A percentile compares a stretch with the other conserved stretches of the same genome.
phyloP scores from a whole-genome alignment of 148 eudicot species.

The Agrostemma githago region DNA sequence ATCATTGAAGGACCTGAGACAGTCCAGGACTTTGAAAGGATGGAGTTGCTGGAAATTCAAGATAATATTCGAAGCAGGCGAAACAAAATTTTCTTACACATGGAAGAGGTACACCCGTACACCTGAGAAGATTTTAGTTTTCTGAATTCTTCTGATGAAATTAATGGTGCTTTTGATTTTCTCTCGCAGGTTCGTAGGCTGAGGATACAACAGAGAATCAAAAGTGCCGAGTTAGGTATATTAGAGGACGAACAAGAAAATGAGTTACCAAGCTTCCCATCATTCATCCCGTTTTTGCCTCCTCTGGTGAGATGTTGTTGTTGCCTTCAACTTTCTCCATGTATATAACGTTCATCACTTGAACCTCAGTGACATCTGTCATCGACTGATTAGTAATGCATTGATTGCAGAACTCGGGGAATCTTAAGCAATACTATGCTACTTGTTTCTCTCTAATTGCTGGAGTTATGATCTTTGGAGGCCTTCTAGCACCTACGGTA shows the following conservation, averaged over 20 bases:
- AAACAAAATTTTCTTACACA: constrained; percentile 86
- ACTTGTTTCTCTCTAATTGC: constrained; percentile 75
- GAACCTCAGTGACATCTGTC: background rate
- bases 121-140: background rate
- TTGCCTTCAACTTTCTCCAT: background rate
- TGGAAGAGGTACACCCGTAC: constrained; percentile 70
- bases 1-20: constrained; percentile 99
- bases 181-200: constrained; percentile 72
- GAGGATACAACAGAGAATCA: constrained; percentile 87
- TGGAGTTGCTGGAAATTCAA: constrained; percentile 84
- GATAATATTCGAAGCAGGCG: constrained; percentile 82
- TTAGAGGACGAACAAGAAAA: constrained; percentile 63
- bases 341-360: background rate
- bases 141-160: background rate
- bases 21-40: constrained; percentile 75
- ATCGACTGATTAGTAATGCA: constrained; percentile 18
- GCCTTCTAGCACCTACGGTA: constrained; percentile 85
- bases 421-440: constrained; percentile 79
- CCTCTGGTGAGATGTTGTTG: constrained; percentile 53
- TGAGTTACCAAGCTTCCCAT: constrained; percentile 85
- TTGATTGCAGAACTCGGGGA: constrained; percentile 56
- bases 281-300: constrained; percentile 94
- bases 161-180: constrained; percentile 7
- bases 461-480: constrained; percentile 75
- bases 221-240: constrained; percentile 71